Percentiles rank a stretch among this genome's conserved stretches.
phyloP scores from a whole-genome alignment of 108 stramenopile species.

The Conticribra weissflogii region DNA sequence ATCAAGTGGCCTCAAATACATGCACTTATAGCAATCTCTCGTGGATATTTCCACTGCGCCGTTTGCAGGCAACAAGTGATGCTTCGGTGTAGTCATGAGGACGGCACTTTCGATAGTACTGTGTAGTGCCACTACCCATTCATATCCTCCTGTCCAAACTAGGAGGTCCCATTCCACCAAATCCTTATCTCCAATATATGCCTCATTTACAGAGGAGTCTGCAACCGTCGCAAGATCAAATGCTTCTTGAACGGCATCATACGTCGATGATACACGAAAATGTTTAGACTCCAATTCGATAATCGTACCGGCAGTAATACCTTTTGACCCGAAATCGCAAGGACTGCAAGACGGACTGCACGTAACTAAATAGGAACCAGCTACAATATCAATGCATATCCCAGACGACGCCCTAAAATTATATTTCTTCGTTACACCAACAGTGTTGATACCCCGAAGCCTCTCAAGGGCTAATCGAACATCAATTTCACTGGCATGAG shows the following conservation, averaged over 20 bases:
- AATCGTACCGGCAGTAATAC: constrained; percentile 52
- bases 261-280: constrained; percentile 65
- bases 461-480: constrained; percentile 60
- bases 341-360: constrained; percentile 52
- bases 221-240: constrained; percentile 52
- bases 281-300: constrained; percentile 59
- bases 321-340: constrained; percentile 55
- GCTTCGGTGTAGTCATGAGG: constrained; percentile 46
- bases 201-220: constrained; percentile 54
- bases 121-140: constrained; percentile 74
- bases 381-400: constrained; percentile 47
- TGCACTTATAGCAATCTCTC: constrained; percentile 69
- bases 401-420: constrained; percentile 22
- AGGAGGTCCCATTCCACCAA: constrained; percentile 30
- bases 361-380: constrained; percentile 35
- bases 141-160: constrained; percentile 72
- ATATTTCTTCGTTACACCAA: constrained; percentile 48
- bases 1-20: constrained; percentile 46
- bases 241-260: constrained; percentile 45
- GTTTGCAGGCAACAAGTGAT: constrained; percentile 49
- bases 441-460: constrained; percentile 62
- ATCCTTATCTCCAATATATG: constrained; percentile 46
- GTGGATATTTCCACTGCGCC: constrained; percentile 51
- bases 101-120: constrained; percentile 42
- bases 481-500: constrained; percentile 61